Percentiles rank a stretch among this genome's conserved stretches.
phyloP scores from a whole-genome alignment of 2,329 filamentous ascomycete genomes.

The Diaporthe nobilis region DNA sequence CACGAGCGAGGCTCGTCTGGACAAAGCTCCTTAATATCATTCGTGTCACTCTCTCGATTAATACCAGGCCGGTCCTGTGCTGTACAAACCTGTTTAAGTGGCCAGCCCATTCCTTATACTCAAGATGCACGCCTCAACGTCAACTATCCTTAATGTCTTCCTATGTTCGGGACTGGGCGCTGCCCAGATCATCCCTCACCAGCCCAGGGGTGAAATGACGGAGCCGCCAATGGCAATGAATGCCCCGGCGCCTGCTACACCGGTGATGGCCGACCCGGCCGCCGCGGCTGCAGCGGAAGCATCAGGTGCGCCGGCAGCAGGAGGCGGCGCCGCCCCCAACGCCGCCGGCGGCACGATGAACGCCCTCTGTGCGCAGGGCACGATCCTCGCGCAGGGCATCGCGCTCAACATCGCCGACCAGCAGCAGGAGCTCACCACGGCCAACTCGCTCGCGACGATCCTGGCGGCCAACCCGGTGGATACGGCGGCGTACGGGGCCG shows the following conservation, averaged over 20 bases:
- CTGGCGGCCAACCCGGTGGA: slow-evolving; percentile 41
- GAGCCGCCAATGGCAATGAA: not conserved
- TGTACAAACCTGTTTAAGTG: not conserved
- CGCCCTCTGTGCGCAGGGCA: slow-evolving; percentile 40
- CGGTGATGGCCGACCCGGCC: slow-evolving; percentile 7
- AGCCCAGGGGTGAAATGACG: slow-evolving; percentile 9
- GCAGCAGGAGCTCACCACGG: slow-evolving; percentile 44
- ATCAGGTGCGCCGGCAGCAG: slow-evolving; percentile 27
- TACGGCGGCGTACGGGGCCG: slow-evolving; percentile 39
- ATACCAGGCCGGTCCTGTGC: slow-evolving; percentile 18
- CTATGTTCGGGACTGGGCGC: not conserved
- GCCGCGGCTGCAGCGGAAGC: slow-evolving; percentile 9
- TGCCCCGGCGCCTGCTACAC: not conserved
- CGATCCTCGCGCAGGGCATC: slow-evolving; percentile 46
- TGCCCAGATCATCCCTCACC: slow-evolving; percentile 16
- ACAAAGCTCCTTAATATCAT: slow-evolving; percentile 17
- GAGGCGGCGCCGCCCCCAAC: not conserved
- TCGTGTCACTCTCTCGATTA: slow-evolving; percentile 34
- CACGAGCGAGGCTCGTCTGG: slow-evolving; percentile 34
- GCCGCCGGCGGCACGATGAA: slow-evolving; percentile 16
- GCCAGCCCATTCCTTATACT: slow-evolving; percentile 20
- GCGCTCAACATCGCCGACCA: slow-evolving; percentile 46
- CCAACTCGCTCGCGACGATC: slow-evolving; percentile 33
- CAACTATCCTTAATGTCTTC: slow-evolving; percentile 28
- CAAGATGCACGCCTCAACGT: slow-evolving; percentile 25